These are phyloP conservation scores for Brettanomyces nanus DNA, from an alignment of 805 yeast species.

Conservation along the genomic window DNA sequence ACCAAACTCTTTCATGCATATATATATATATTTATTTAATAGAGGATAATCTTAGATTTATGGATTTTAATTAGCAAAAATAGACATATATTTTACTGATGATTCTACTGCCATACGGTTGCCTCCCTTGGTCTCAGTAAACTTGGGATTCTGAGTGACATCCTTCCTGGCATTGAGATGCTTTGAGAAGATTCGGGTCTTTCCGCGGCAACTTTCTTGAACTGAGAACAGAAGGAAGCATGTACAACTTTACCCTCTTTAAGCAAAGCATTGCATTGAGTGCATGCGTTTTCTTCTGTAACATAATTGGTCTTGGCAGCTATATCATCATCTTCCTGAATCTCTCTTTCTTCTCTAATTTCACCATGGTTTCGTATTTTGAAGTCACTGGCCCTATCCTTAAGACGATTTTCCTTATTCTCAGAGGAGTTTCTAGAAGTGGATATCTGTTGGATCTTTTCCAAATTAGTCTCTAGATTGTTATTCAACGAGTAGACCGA, in stretches of 20 bases:
- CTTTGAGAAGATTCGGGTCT: constrained; percentile 17
- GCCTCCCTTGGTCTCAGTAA: constrained; percentile 14
- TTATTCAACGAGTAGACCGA: background rate
- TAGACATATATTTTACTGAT: no score
- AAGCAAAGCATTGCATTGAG: constrained; percentile 1
- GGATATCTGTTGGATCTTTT: constrained; percentile 4
- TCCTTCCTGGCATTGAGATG: constrained; percentile 19
- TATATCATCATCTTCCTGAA: background rate
- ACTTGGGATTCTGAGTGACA: constrained; percentile 20
- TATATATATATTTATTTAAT: background rate
- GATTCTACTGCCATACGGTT: constrained; percentile 6
- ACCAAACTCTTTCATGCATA: background rate
- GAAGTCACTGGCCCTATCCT: background rate
- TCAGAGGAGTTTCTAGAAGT: constrained; percentile 4
- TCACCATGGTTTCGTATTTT: background rate
- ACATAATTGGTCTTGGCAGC: background rate
- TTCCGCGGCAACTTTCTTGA: background rate
- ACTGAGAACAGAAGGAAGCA: constrained; percentile 1
- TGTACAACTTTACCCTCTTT: background rate
- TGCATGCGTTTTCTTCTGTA: background rate
- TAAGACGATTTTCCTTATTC: constrained; percentile 4
- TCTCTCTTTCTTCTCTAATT: background rate
- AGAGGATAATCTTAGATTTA: no score
- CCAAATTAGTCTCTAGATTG: background rate
- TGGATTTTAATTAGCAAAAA: no score